These are phyloP conservation scores for Cercospora sojina DNA, from an alignment of 2,329 filamentous ascomycete genomes.

Conservation along the genomic window DNA sequence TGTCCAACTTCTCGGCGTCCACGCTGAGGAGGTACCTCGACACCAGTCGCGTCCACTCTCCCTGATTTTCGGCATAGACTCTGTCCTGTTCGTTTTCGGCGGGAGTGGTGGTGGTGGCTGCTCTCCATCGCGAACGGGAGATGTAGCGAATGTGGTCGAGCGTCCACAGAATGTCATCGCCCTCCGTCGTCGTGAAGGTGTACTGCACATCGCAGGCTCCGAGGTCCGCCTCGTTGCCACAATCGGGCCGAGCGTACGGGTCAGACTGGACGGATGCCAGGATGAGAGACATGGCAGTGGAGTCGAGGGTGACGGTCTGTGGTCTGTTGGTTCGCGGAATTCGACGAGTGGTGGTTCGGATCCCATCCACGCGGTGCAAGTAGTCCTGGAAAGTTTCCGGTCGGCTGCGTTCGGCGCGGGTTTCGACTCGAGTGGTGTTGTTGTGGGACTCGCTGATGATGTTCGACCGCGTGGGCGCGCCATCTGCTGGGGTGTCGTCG, in stretches of 20 bases:
- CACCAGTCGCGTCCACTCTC: not conserved
- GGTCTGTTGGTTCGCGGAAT: not conserved
- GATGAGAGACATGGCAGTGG: not conserved
- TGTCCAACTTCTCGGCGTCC: not conserved
- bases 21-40: not conserved
- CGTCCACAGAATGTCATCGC: not conserved
- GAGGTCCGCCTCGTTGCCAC: not conserved
- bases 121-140: not conserved
- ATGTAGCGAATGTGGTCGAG: not conserved
- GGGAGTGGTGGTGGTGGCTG: too few species aligned
- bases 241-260: not conserved
- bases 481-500: not conserved
- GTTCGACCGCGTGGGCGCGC: not conserved
- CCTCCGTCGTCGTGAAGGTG: not conserved
- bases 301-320: not conserved
- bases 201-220: not conserved
- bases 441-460: not conserved
- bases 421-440: not conserved
- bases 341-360: not conserved
- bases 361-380: not conserved
- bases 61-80: not conserved
- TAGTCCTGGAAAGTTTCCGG: not conserved
- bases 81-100: not conserved
- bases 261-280: not conserved
- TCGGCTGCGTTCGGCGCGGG: not conserved